Evolutionary conservation across 176 grass and related monocot genomes (phyloP), one percentile per base, ranked within the genome.

Genomic region (Secale cereale): DNA sequence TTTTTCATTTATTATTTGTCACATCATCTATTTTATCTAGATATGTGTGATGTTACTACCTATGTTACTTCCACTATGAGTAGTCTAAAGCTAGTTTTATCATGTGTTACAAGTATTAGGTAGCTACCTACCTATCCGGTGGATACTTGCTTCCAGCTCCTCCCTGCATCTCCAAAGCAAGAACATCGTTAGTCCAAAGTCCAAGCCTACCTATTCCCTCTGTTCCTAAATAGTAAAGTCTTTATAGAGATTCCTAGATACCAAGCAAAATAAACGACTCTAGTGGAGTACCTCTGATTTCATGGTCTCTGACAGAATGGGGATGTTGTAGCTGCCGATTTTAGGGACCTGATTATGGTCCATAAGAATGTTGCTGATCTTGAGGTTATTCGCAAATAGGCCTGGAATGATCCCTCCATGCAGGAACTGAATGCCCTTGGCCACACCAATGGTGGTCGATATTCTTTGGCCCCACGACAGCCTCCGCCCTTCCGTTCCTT

Each of bases 341-440:
- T 98, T 98, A 27, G 89, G 83, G 31, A 87, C 90, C n/a, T 92
- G 85, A 33, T 92, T 98, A 77, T 95, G 91, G 65, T 98, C 95
- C 67, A 98, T 66, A 23, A 93, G 82, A 76, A 98, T 63, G 83
- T 90, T 98, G 31, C 82, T 92, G 76, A 98, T 95, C 81, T 91
- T 89, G 74, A 98, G 59, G 82, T 95, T 94, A 85, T 98, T 98
- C 5, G 83, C 91, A 71, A 93, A 92, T 6, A 98, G 83, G 0
- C 95, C 95, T 50, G 95, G 95, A 63, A 95, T 92, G 76, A 90
- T 90, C 13, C 90, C 95, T 46, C 78, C 92, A 80, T 98, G 95
- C 82, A 98, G 89, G 78, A 98, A 95, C 83, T 95, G 92, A 14
- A 98, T 91, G 77, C 95, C 95, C 81, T 90, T 98, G 13, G 95